Conservation (phyloP, 2,329 filamentous ascomycete species). For the Nemania diffusa region DNA sequence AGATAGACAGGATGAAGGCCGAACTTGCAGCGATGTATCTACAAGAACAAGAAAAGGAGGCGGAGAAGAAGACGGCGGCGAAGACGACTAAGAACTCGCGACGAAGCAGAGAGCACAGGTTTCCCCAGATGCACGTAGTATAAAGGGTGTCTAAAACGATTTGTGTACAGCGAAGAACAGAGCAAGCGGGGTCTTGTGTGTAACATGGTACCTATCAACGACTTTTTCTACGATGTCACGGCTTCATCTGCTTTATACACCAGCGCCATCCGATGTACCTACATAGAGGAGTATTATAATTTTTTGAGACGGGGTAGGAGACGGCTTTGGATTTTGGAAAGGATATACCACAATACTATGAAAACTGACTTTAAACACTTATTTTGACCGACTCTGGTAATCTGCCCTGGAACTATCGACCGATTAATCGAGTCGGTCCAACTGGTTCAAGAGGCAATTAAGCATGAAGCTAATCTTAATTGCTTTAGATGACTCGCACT, state of each 20-base stretch:
- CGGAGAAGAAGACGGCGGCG: conserved; percentile 32
- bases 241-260: conserved; percentile 31
- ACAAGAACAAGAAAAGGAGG: conserved; percentile 34
- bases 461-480: background rate
- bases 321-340: conserved; percentile 27
- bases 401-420: background rate
- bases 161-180: conserved; percentile 26
- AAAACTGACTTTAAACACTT: conserved; percentile 11
- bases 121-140: conserved; percentile 37
- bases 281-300: conserved; percentile 35
- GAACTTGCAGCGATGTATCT: conserved; percentile 40
- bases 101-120: conserved; percentile 32
- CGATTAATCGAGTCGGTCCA: background rate
- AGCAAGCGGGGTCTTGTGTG: conserved; percentile 28
- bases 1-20: conserved; percentile 46
- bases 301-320: conserved; percentile 25
- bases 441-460: background rate
- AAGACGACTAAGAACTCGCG: conserved; percentile 25
- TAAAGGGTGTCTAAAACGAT: conserved; percentile 23
- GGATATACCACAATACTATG: conserved; percentile 35
- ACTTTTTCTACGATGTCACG: conserved; percentile 36
- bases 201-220: conserved; percentile 24
- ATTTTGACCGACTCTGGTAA: background rate
- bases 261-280: conserved; percentile 26
- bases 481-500: background rate